Evolutionary conservation across 78 protist species (phyloP).

Genomic region (Isochrysis galbana): DNA sequence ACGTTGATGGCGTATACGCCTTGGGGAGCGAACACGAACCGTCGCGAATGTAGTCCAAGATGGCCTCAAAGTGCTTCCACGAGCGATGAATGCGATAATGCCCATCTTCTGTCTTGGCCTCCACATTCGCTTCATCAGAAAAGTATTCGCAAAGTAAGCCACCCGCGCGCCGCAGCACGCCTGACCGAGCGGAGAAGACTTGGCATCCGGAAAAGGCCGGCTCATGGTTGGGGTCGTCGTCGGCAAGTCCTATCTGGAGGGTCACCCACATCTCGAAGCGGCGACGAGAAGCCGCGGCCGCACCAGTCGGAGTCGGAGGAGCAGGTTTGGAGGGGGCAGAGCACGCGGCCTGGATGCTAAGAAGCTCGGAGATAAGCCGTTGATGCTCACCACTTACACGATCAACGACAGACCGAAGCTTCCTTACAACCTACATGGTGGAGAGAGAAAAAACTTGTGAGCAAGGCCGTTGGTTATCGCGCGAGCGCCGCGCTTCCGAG

Average conservation of each 20-base stretch:
- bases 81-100: background rate
- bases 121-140: background rate
- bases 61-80: conserved; percentile 11
- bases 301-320: too few species aligned
- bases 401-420: conserved; percentile 10
- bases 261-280: conserved; percentile 22
- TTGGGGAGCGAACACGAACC: background rate
- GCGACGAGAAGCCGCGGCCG: too few species aligned
- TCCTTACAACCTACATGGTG: too few species aligned
- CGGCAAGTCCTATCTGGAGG: background rate
- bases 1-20: background rate
- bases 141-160: background rate
- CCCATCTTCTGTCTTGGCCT: background rate
- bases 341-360: background rate
- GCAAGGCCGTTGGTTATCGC: too few species aligned
- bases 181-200: background rate
- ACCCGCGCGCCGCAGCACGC: background rate
- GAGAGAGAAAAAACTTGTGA: too few species aligned
- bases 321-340: too few species aligned
- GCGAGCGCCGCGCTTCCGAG: too few species aligned
- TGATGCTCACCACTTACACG: background rate
- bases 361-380: background rate
- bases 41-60: conserved; percentile 15
- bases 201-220: background rate
- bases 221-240: background rate